A percentile compares a stretch with the other conserved stretches of the same genome.
phyloP scores from a whole-genome alignment of 345 rosid species.

The Brassica juncea region DNA sequence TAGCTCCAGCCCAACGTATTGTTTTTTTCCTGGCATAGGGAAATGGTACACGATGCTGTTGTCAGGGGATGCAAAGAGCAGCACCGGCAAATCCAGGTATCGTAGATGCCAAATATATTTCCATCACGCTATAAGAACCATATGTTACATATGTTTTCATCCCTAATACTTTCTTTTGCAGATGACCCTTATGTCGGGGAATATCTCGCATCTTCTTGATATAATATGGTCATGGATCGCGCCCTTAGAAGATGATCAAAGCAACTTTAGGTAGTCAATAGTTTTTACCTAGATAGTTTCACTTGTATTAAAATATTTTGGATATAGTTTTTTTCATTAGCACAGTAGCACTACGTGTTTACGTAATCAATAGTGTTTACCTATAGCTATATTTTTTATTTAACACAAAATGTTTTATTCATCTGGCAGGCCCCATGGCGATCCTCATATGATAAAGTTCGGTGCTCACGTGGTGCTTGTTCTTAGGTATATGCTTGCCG shows the following conservation, averaged over 20 bases:
- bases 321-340: neutral
- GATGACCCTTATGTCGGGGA: slow-evolving; percentile 96
- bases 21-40: slow-evolving; percentile 49
- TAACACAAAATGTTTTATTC: slow-evolving; percentile 29
- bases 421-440: slow-evolving; percentile 87
- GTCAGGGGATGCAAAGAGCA: slow-evolving; percentile 91
- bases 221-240: slow-evolving; percentile 97
- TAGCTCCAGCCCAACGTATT: slow-evolving; percentile 12
- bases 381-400: slow-evolving; percentile 8
- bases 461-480: slow-evolving; percentile 97
- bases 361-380: no score
- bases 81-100: slow-evolving; percentile 94
- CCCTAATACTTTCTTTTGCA: slow-evolving; percentile 44
- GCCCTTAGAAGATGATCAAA: slow-evolving; percentile 83
- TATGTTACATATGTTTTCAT: neutral
- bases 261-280: slow-evolving; percentile 64
- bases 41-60: slow-evolving; percentile 70
- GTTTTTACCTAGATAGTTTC: neutral
- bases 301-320: neutral
- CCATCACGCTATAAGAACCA: slow-evolving; percentile 17
- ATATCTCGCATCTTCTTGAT: slow-evolving; percentile 86
- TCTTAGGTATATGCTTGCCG: slow-evolving; percentile 72
- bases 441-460: slow-evolving; percentile 93
- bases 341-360: no score
- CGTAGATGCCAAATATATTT: neutral